phyloP scores from a whole-genome alignment of 495 filamentous ascomycete species.

The Neurospora intermedia region DNA sequence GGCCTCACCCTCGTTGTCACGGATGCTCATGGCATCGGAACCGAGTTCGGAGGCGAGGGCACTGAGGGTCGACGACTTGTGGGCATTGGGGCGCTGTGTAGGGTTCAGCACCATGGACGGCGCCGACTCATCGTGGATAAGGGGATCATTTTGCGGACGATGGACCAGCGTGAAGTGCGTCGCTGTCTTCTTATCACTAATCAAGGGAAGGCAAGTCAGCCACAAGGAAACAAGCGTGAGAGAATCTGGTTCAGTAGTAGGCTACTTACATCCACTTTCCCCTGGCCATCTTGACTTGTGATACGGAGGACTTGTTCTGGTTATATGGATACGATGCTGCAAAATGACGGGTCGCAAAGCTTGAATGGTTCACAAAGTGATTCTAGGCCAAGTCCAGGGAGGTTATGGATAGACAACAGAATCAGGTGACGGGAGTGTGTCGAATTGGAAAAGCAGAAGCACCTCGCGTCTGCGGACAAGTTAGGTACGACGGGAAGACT shows the following conservation, averaged over 20 bases:
- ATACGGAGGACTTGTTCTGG: not conserved
- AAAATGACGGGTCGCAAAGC: not conserved
- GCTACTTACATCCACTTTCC: slow-evolving; percentile 79
- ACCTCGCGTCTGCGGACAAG: slow-evolving; percentile 5
- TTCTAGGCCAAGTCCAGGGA: not conserved
- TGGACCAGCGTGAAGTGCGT: slow-evolving; percentile 88
- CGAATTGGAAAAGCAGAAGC: not conserved
- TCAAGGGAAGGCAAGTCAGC: slow-evolving; percentile 8
- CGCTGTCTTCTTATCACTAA: slow-evolving; percentile 87
- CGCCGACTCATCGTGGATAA: slow-evolving; percentile 77
- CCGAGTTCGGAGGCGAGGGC: slow-evolving; percentile 76
- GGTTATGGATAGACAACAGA: not conserved
- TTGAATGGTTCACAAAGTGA: not conserved
- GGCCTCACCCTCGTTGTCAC: slow-evolving; percentile 90
- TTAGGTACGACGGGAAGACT: not conserved
- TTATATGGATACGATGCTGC: not conserved
- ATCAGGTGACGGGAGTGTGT: not conserved
- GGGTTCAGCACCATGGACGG: slow-evolving; percentile 71
- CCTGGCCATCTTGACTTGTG: slow-evolving; percentile 53
- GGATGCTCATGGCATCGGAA: slow-evolving; percentile 42
- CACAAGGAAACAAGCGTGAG: not conserved
- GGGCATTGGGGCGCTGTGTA: slow-evolving; percentile 29
- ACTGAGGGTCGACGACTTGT: slow-evolving; percentile 45
- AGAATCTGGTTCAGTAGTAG: not conserved
- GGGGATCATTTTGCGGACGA: slow-evolving; percentile 91